Evolutionary conservation across 2,329 filamentous ascomycete species (phyloP).

Genomic region (Phoma sp.): DNA sequence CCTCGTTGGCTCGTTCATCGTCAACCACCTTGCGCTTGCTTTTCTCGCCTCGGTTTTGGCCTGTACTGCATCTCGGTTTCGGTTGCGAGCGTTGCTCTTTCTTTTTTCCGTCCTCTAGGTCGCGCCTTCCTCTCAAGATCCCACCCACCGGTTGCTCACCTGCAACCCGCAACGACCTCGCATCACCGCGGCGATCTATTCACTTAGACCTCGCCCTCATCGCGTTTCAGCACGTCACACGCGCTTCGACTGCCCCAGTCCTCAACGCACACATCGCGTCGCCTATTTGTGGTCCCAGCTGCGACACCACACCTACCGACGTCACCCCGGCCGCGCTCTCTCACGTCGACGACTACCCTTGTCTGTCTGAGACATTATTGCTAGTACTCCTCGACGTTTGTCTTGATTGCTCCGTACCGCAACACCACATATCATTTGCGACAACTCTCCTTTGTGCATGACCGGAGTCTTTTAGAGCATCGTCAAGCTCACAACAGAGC

Average conservation of each 20-base stretch:
- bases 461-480: slow-evolving; percentile 42
- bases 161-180: slow-evolving; percentile 24
- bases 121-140: slow-evolving; percentile 18
- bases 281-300: slow-evolving; percentile 21
- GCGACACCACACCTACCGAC: slow-evolving; percentile 21
- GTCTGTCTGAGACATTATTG: slow-evolving; percentile 34
- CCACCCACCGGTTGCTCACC: slow-evolving; percentile 15
- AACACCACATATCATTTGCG: slow-evolving; percentile 26
- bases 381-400: slow-evolving; percentile 33
- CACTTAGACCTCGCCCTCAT: slow-evolving; percentile 49
- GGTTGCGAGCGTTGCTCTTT: slow-evolving; percentile 27
- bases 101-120: slow-evolving; percentile 12
- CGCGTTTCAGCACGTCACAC: slow-evolving; percentile 28
- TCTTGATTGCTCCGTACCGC: slow-evolving; percentile 27
- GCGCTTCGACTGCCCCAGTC: slow-evolving; percentile 10
- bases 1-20: slow-evolving; percentile 15
- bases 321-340: slow-evolving; percentile 17
- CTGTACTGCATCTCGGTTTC: slow-evolving; percentile 21
- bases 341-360: slow-evolving; percentile 22
- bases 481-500: slow-evolving; percentile 45
- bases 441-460: slow-evolving; percentile 46
- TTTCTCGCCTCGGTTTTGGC: slow-evolving; percentile 15
- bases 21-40: slow-evolving; percentile 13
- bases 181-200: slow-evolving; percentile 49
- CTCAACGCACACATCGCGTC: slow-evolving; percentile 26